phyloP scores from a whole-genome alignment of 2,329 filamentous ascomycete species.

The Aspergillus sergii region DNA sequence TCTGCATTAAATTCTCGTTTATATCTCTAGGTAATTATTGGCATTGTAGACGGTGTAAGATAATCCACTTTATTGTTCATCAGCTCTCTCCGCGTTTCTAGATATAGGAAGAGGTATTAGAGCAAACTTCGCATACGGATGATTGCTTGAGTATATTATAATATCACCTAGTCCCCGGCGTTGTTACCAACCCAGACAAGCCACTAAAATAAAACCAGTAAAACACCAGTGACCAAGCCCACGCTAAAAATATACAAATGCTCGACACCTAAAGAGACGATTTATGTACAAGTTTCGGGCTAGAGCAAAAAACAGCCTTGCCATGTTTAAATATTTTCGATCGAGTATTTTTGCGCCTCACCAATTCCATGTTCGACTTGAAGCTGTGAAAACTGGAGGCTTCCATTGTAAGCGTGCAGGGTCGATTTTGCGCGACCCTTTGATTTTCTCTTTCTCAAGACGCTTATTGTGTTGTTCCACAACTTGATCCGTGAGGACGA shows the following conservation, averaged over 20 bases:
- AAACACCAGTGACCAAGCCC: background rate
- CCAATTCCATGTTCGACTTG: slow-evolving; percentile 94
- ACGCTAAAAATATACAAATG: slow-evolving; percentile 6
- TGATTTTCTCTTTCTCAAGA: slow-evolving; percentile 77
- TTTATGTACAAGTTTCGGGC: background rate
- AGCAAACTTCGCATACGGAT: no score
- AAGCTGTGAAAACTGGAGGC: slow-evolving; percentile 89
- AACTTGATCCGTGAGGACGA: slow-evolving; percentile 84
- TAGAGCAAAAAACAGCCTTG: background rate
- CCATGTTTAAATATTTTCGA: background rate
- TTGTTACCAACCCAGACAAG: background rate
- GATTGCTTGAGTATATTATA: background rate
- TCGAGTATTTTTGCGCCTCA: slow-evolving; percentile 40
- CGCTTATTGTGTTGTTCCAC: slow-evolving; percentile 69
- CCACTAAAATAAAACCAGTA: background rate
- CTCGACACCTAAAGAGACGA: background rate
- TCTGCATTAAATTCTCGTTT: slow-evolving; percentile 10
- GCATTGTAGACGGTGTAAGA: background rate
- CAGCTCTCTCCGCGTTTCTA: background rate
- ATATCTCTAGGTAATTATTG: background rate
- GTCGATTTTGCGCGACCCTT: slow-evolving; percentile 74
- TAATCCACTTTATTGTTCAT: background rate
- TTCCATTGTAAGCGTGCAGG: slow-evolving; percentile 86
- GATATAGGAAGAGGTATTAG: background rate
- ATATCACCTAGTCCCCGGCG: background rate